Evolutionary conservation across 768 basidiomycete species (phyloP).

Genomic region (Pulveroboletus sp.): DNA sequence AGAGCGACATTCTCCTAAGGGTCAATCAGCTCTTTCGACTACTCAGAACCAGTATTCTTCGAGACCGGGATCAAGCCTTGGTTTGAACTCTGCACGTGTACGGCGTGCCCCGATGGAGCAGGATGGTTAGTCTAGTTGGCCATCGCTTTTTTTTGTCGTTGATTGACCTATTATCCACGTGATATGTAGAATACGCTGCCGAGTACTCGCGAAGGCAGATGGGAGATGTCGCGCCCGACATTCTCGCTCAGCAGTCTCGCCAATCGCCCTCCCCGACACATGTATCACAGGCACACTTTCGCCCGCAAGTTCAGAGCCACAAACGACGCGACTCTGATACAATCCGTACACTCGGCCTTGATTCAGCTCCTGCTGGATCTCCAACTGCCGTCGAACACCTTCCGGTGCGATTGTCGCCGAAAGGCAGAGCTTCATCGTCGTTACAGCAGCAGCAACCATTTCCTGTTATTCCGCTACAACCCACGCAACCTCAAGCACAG

Average conservation of each 20-base stretch:
- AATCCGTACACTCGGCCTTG: slow-evolving; percentile 46
- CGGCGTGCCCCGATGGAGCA: slow-evolving; percentile 42
- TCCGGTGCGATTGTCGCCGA: slow-evolving; percentile 30
- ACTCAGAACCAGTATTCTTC: slow-evolving; percentile 25
- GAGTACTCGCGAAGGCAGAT: slow-evolving; percentile 22
- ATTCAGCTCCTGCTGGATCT: slow-evolving; percentile 37
- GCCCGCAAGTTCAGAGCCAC: slow-evolving; percentile 40
- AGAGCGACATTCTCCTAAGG: slow-evolving; percentile 24
- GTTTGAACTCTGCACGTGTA: slow-evolving; percentile 34
- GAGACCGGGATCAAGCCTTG: slow-evolving; percentile 43
- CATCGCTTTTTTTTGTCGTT: slow-evolving; percentile 3
- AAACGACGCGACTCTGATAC: slow-evolving; percentile 75
- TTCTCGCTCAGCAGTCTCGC: slow-evolving; percentile 32
- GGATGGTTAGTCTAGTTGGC: slow-evolving; percentile 32
- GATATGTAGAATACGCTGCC: slow-evolving; percentile 22
- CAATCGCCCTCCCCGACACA: slow-evolving; percentile 53
- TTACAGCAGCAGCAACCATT: slow-evolving; percentile 27
- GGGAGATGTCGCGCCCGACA: slow-evolving; percentile 8
- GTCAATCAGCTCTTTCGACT: slow-evolving; percentile 10
- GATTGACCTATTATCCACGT: slow-evolving; percentile 8
- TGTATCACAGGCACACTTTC: slow-evolving; percentile 28
- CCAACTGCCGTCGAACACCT: slow-evolving; percentile 51
- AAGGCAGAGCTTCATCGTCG: slow-evolving; percentile 18
- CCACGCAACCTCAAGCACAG: slow-evolving; percentile 19
- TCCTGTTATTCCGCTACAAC: slow-evolving; percentile 22